These are phyloP conservation scores for Amanita muscaria DNA, from an alignment of 768 basidiomycete genomes.

Conservation along the genomic window DNA sequence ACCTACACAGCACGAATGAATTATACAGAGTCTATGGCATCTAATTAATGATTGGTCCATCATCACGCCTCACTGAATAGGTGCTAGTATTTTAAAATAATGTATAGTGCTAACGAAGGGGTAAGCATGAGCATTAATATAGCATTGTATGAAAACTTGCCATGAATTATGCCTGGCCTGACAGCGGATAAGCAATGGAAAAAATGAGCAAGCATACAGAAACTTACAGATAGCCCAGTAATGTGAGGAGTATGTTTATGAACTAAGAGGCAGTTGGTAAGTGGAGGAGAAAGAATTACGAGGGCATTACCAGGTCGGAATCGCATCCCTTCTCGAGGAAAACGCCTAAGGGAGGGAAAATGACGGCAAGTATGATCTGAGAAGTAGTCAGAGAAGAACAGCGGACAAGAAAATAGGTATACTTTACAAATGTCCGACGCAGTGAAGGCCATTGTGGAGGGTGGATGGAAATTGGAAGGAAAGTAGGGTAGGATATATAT, in stretches of 20 bases:
- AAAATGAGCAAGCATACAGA: neutral
- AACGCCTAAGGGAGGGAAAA: conserved; percentile 79
- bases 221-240: conserved; percentile 70
- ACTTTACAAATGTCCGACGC: conserved; percentile 74
- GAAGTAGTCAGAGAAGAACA: conserved; percentile 3
- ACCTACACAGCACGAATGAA: neutral
- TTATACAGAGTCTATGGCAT: neutral
- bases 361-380: conserved; percentile 52
- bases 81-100: conserved; percentile 67
- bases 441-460: conserved; percentile 55
- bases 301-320: conserved; percentile 49
- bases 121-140: conserved; percentile 10
- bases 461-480: neutral
- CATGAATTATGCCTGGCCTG: conserved; percentile 76
- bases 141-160: conserved; percentile 21
- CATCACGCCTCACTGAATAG: too few relatives aligned
- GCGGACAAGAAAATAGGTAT: conserved; percentile 10
- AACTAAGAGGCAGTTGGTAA: conserved; percentile 16
- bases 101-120: conserved; percentile 60
- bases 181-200: conserved; percentile 10
- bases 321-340: conserved; percentile 83
- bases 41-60: too few relatives aligned
- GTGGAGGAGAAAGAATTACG: conserved; percentile 8
- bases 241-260: conserved; percentile 77
- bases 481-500: too few relatives aligned